Conservation (phyloP, 306 rosid genomes). For the Luffa acutangula region DNA sequence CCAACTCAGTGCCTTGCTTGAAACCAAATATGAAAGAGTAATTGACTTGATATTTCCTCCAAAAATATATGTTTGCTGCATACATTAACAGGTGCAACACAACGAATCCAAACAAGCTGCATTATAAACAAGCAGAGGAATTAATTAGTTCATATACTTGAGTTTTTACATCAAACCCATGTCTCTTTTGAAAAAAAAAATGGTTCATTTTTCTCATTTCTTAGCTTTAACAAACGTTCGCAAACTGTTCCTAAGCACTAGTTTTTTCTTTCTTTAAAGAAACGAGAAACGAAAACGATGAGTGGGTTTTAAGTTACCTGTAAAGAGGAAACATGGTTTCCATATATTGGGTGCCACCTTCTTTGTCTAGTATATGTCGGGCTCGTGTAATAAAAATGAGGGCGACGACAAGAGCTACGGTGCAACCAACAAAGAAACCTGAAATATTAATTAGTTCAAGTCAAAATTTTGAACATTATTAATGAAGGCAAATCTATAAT, state of each 20-base stretch:
- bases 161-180: too few relatives aligned
- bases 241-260: neutral
- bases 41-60: constrained; percentile 49
- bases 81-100: constrained; percentile 62
- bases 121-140: neutral
- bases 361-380: constrained; percentile 18
- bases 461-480: neutral
- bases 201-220: neutral
- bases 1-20: constrained; percentile 51
- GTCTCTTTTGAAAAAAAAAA: too few relatives aligned
- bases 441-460: neutral
- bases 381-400: constrained; percentile 34
- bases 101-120: constrained; percentile 62
- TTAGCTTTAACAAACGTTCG: too few relatives aligned
- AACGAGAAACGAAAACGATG: neutral
- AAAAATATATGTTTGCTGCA: constrained; percentile 44
- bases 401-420: constrained; percentile 37
- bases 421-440: constrained; percentile 69
- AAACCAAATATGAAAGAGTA: constrained; percentile 71
- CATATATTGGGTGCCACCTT: constrained; percentile 38
- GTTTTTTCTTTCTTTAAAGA: neutral
- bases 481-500: neutral
- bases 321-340: constrained; percentile 63
- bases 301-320: constrained; percentile 24
- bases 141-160: neutral